phyloP scores from a whole-genome alignment of 116 monocot genomes.

The Papilionanthe hybrid region DNA sequence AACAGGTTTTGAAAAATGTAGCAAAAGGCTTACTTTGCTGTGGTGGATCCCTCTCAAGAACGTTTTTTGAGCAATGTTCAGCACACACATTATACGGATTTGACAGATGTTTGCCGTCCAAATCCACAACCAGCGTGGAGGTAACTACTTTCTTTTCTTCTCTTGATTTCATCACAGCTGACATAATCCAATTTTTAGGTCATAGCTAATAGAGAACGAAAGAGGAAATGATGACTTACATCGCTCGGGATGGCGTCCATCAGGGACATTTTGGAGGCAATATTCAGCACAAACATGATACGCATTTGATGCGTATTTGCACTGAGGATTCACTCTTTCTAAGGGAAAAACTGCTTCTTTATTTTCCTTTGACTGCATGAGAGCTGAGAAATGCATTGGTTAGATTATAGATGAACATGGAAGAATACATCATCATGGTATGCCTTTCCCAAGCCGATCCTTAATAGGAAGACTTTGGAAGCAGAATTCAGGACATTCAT shows the following conservation, averaged over 20 bases:
- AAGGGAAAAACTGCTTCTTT: not conserved
- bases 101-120: conserved; percentile 5
- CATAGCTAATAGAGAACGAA: not conserved
- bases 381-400: too few relatives aligned
- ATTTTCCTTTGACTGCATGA: not conserved
- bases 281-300: not conserved
- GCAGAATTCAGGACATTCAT: too few relatives aligned
- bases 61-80: not conserved
- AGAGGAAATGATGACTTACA: not conserved
- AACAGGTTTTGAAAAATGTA: not conserved
- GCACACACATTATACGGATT: conserved; percentile 10
- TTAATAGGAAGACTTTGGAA: too few relatives aligned
- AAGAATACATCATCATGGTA: too few relatives aligned
- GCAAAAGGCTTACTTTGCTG: not conserved
- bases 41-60: not conserved
- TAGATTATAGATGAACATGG: too few relatives aligned
- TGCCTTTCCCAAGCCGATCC: too few relatives aligned
- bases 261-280: not conserved
- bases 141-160: not conserved
- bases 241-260: not conserved
- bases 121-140: not conserved
- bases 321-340: not conserved
- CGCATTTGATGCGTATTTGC: too few relatives aligned
- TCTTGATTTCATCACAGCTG: not conserved
- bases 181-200: not conserved